Evolutionary conservation across 2,329 filamentous ascomycete genomes (phyloP), one percentile per base, ranked within the genome.

Genomic region (Lachnellula suecica): DNA sequence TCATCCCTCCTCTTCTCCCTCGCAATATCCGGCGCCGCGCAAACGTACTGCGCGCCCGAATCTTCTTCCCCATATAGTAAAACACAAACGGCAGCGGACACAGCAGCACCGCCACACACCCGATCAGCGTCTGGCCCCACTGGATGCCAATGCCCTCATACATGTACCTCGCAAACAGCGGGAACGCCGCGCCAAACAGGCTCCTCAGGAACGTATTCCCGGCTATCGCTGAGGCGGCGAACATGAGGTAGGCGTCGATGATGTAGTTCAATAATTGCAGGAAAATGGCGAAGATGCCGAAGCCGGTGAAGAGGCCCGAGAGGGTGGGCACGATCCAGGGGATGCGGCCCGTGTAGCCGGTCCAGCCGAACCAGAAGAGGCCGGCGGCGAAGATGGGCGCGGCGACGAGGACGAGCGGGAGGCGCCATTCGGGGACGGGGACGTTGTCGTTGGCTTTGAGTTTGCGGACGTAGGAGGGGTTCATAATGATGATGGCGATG

Each of bases 131-230:
- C n/a, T n/a, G n/a, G n/a, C n/a, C n/a, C n/a, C n/a, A n/a, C n/a
- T n/a, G n/a, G n/a, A n/a, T n/a, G n/a, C n/a, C n/a, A n/a, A n/a
- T n/a, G 4, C 27, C 19, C 13, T 29, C 25, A 34, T 29, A 31
- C 25, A 45, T 93, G 69, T 93, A 88, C 59, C 80, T 77, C 0
- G 89, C 93, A 71, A 94, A 94, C 1, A 95, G 78, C 0, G 93
- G 89, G 1, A 85, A 83, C 1, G 72, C 79, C 1, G 89, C 90
- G 62, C 89, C 90, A 87, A 89, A 94, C 72, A 92, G 87, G 15
- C 82, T 87, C 22, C 89, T 81, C 53, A 93, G 76, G 65, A 84
- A 92, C 0, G 89, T 93, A 76, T 93, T 93, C 35, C 89, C 88
- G 0, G 89, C 89, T 3, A 93, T 79, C 0, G 88, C 89, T 0